phyloP scores from a whole-genome alignment of 148 eudicot species.

The Rheum nobile region DNA sequence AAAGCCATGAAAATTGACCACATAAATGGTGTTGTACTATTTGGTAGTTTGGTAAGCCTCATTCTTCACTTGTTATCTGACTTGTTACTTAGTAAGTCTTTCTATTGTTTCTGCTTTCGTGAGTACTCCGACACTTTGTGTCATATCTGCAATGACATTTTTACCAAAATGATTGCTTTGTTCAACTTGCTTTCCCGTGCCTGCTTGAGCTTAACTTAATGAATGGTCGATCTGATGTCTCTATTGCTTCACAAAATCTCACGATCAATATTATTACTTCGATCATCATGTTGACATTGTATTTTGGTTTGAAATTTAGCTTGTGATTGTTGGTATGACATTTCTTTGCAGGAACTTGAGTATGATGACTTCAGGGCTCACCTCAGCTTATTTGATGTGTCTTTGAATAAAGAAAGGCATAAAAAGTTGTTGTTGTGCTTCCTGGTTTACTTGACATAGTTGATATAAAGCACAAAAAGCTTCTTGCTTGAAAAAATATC shows the following conservation, averaged over 20 bases:
- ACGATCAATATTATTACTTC: no score
- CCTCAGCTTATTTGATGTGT: constrained; percentile 53
- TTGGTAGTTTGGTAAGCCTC: constrained; percentile 42
- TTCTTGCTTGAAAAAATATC: constrained; percentile 81
- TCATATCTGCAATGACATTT: background rate
- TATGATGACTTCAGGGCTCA: constrained; percentile 60
- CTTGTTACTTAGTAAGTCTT: background rate
- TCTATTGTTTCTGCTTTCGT: no score
- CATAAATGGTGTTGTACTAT: constrained; percentile 59
- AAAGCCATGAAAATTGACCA: constrained; percentile 77
- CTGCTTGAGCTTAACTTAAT: background rate
- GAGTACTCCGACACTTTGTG: no score
- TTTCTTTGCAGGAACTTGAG: constrained; percentile 43
- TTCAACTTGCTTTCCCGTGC: background rate
- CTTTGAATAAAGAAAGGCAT: constrained; percentile 45
- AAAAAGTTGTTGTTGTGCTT: constrained; percentile 47
- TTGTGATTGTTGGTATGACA: background rate
- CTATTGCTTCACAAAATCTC: no score
- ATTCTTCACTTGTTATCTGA: background rate
- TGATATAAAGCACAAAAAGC: constrained; percentile 77
- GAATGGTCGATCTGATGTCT: background rate
- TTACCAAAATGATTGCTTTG: no score
- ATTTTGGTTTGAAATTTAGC: background rate
- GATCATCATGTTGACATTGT: background rate
- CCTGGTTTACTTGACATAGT: constrained; percentile 65